Percentiles rank a stretch among this genome's conserved stretches.
Evolutionary conservation across 176 grass and related monocot genomes (phyloP).

Genomic region (Aegilops longissima): DNA sequence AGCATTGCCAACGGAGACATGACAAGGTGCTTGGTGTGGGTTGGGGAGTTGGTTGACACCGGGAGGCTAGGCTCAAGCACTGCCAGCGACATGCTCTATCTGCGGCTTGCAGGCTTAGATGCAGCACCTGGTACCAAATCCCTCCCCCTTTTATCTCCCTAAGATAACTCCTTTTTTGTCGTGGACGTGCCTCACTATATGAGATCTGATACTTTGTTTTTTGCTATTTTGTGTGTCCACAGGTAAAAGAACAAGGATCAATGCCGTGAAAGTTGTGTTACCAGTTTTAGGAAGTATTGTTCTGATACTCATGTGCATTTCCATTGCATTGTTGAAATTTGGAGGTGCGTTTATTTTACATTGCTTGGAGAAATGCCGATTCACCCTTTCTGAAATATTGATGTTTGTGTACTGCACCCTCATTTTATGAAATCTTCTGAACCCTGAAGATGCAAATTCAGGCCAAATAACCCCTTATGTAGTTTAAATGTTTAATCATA

Average conservation of each 20-base stretch:
- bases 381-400: no score
- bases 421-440: no score
- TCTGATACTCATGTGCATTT: background rate
- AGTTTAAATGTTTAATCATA: no score
- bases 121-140: background rate
- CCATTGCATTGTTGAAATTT: background rate
- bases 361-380: no score
- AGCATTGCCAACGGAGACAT: background rate
- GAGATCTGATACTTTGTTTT: no score
- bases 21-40: constrained; percentile 40
- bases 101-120: constrained; percentile 15
- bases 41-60: constrained; percentile 30
- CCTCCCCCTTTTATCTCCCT: no score
- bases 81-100: constrained; percentile 27
- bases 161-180: no score
- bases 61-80: background rate
- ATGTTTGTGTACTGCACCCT: no score
- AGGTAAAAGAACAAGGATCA: background rate
- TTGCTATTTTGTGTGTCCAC: no score
- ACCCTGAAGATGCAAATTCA: no score
- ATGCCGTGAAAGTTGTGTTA: background rate
- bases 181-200: no score
- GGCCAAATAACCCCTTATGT: no score
- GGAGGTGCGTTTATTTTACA: background rate
- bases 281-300: background rate